A percentile compares a stretch with the other conserved stretches of the same genome.
These are phyloP conservation scores for Leccinum longicurvipes DNA, from an alignment of 768 basidiomycete genomes.

Conservation along the genomic window DNA sequence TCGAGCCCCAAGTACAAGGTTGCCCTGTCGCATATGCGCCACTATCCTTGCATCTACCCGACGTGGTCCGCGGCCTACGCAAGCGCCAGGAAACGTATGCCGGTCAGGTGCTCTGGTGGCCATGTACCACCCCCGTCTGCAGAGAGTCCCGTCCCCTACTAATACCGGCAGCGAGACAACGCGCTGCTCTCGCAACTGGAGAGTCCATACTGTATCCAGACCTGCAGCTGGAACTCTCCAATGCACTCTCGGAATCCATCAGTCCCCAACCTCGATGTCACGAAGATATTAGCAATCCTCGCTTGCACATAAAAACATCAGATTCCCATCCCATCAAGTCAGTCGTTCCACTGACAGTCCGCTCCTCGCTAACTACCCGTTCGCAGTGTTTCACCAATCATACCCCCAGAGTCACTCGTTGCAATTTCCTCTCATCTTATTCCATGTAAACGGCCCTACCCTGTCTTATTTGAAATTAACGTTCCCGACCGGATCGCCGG, in stretches of 20 bases:
- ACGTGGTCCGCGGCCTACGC: slow-evolving; percentile 51
- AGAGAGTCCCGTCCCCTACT: slow-evolving; percentile 8
- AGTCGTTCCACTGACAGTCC: slow-evolving; percentile 18
- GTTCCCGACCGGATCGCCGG: slow-evolving; percentile 31
- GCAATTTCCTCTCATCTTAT: slow-evolving; percentile 38
- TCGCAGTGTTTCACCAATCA: slow-evolving; percentile 51
- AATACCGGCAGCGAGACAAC: slow-evolving; percentile 21
- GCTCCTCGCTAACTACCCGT: neutral
- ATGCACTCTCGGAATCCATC: slow-evolving; percentile 51
- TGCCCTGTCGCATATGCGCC: slow-evolving; percentile 58
- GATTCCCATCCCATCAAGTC: slow-evolving; percentile 83
- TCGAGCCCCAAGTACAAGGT: slow-evolving; percentile 36
- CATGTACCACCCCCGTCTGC: slow-evolving; percentile 17
- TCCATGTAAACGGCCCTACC: slow-evolving; percentile 14
- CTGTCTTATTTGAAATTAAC: slow-evolving; percentile 37
- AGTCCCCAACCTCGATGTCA: slow-evolving; percentile 3
- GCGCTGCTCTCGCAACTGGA: slow-evolving; percentile 21
- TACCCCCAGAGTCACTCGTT: slow-evolving; percentile 48
- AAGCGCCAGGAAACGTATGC: slow-evolving; percentile 44
- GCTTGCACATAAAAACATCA: slow-evolving; percentile 58
- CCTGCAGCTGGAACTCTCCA: slow-evolving; percentile 48
- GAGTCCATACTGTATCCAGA: slow-evolving; percentile 17
- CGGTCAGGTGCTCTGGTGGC: slow-evolving; percentile 49
- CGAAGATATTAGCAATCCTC: neutral
- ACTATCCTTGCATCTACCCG: slow-evolving; percentile 59